Conservation (phyloP, 164 flowering plant genomes). For the Berberis thunbergii region DNA sequence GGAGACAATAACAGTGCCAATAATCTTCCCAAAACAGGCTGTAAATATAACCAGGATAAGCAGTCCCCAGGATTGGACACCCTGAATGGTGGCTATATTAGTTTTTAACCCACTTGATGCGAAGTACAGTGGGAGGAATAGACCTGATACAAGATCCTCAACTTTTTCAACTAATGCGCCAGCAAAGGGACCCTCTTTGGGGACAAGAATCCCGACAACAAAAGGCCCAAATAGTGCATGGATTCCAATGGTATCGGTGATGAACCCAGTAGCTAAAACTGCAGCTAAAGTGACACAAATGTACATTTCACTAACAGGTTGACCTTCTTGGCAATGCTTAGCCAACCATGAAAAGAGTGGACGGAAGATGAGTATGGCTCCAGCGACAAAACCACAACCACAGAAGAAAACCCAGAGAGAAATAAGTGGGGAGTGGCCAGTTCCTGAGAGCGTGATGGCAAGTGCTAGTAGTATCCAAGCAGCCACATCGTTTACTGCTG, state of each 20-base stretch:
- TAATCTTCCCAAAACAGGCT: conserved; percentile 74
- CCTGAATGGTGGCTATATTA: conserved; percentile 59
- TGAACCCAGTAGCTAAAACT: conserved; percentile 61
- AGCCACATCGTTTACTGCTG: conserved; percentile 72
- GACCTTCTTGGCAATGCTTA: conserved; percentile 43
- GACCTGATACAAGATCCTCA: conserved; percentile 79
- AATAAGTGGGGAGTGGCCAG: conserved; percentile 33
- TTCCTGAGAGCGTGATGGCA: conserved; percentile 63
- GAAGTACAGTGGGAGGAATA: conserved; percentile 68
- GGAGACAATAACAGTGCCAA: conserved; percentile 56
- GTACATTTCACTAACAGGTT: conserved; percentile 57
- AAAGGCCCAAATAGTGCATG: conserved; percentile 85
- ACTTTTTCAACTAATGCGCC: conserved; percentile 62
- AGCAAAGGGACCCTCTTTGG: conserved; percentile 70
- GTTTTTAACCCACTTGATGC: conserved; percentile 84
- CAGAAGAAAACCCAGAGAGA: conserved; percentile 54
- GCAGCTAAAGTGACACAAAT: conserved; percentile 43
- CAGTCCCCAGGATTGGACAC: conserved; percentile 77
- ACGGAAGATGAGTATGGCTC: conserved; percentile 19
- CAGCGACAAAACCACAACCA: conserved; percentile 37
- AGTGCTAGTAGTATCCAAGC: conserved; percentile 84
- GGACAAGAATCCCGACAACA: conserved; percentile 59
- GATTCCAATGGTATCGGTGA: conserved; percentile 69
- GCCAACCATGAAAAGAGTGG: conserved; percentile 52
- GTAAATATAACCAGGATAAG: conserved; percentile 57